Evolutionary conservation across 192 early-diverging fungal genomes (phyloP), one percentile per base, ranked within the genome.

Genomic region (Coemansia sp.): DNA sequence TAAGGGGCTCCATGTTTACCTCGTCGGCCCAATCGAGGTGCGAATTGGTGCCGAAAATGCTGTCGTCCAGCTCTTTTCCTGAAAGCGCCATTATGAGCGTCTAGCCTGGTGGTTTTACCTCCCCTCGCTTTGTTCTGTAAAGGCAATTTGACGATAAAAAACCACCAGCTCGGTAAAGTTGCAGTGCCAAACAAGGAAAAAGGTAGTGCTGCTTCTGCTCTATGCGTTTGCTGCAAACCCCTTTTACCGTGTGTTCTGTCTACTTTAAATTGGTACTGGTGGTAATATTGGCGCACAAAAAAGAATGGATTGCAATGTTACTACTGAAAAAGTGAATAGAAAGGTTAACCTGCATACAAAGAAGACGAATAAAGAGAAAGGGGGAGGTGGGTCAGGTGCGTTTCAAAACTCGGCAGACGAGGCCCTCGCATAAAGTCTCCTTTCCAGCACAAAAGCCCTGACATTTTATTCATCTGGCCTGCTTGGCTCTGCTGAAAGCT

Each of bases 11-110:
- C 11, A 59, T 61, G 49, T 66, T 74, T 14, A 67, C 72, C 47
- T 80, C 77, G 17, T 80, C 77, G 53, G 77, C 77, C 77, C 77
- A 80, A 65, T 80, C 77, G 72, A 80, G 71, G 35, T 67, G 64
- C 8, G 65, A 51, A n/a, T 74, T 72, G 31, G 68, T 71, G 43
- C 65, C 65, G 62, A 80, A 80, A 58, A 80, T 68, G 68, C 77
- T 80, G 65, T 80, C 77, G 62, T 80, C 77, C 59, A 80, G 51
- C 43, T 74, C 77, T 55, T 80, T 64, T 12, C 61, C 68, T 29
- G 65, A 64, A 55, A 71, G 58, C n/a, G 65, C 77, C 77, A 80
- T 80, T 17, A 52, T 19, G 14, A 19, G 50, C 19, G 11, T 25
- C 14, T 19, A 12, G 25, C 26, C 53, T 55, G 53, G 53, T 55